Conservation (phyloP, 1,284 basidiomycete genomes). For the Bjerkandera adusta region DNA sequence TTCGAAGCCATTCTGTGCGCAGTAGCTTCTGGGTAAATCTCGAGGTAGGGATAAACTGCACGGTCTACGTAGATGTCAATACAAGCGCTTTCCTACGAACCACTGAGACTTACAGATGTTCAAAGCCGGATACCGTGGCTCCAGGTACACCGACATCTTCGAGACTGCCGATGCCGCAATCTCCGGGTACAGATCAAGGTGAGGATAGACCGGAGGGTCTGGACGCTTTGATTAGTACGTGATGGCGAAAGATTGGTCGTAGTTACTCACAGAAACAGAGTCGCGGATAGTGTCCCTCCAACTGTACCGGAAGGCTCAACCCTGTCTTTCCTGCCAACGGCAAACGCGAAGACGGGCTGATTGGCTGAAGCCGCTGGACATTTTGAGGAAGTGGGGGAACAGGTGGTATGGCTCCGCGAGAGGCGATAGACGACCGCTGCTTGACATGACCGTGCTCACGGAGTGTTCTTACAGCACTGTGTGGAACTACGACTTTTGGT, state of each 20-base stretch:
- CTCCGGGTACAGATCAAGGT: constrained; percentile 26
- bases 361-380: constrained; percentile 15
- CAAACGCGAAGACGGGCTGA: constrained; percentile 16
- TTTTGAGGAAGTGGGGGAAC: constrained; percentile 22
- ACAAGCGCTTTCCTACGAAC: not conserved
- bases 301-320: constrained; percentile 11
- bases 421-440: constrained; percentile 6
- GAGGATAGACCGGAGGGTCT: constrained; percentile 31
- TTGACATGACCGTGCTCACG: constrained; percentile 12
- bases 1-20: constrained; percentile 5
- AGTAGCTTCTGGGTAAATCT: constrained; percentile 37
- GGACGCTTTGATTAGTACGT: not conserved
- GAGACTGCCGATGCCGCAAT: not conserved
- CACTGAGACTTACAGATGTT: constrained; percentile 13
- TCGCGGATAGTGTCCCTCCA: constrained; percentile 18
- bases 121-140: constrained; percentile 9
- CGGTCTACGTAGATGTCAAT: constrained; percentile 18
- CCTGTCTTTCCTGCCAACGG: constrained; percentile 15
- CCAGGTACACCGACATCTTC: not conserved
- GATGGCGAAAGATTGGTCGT: not conserved
- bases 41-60: constrained; percentile 39
- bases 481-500: not conserved
- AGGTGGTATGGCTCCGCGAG: constrained; percentile 16
- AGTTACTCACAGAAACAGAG: constrained; percentile 22
- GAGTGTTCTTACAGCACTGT: constrained; percentile 1